Percentiles rank a stretch among this genome's conserved stretches.
phyloP scores from a whole-genome alignment of 331 rosid species.

The Dryas integrifolia region DNA sequence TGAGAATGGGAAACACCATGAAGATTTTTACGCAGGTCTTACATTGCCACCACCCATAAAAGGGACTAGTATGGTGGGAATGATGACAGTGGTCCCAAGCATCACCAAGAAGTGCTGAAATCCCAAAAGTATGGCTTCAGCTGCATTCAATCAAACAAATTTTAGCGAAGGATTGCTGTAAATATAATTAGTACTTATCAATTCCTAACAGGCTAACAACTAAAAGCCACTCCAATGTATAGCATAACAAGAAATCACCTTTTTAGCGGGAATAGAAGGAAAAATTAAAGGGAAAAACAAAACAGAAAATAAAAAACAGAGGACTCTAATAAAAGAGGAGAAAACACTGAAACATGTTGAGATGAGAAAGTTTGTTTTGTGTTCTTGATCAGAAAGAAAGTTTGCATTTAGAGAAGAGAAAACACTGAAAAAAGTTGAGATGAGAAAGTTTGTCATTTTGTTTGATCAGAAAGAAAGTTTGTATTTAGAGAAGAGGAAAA shows the following conservation, averaged over 20 bases:
- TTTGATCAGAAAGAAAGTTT: neutral
- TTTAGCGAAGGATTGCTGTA: neutral
- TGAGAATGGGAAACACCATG: neutral
- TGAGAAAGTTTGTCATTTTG: neutral
- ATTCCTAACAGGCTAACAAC: no score
- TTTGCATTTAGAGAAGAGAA: no score
- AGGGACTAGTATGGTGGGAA: conserved; percentile 62
- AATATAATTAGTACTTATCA: neutral
- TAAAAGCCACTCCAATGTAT: no score
- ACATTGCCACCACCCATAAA: conserved; percentile 94
- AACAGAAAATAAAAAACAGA: neutral
- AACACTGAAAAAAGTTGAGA: neutral
- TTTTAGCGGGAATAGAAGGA: neutral
- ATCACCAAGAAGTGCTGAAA: conserved; percentile 78
- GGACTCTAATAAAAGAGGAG: neutral
- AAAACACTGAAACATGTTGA: neutral
- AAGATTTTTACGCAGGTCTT: conserved; percentile 10
- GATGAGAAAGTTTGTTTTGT: neutral
- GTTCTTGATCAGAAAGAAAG: neutral
- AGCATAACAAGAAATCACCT: neutral
- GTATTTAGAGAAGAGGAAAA: neutral
- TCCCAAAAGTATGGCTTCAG: conserved; percentile 67
- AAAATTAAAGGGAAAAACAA: neutral
- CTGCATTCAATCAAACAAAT: conserved; percentile 39
- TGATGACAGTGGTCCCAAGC: conserved; percentile 71